phyloP scores from a whole-genome alignment of 345 rosid species.

The Populus pruinosa region DNA sequence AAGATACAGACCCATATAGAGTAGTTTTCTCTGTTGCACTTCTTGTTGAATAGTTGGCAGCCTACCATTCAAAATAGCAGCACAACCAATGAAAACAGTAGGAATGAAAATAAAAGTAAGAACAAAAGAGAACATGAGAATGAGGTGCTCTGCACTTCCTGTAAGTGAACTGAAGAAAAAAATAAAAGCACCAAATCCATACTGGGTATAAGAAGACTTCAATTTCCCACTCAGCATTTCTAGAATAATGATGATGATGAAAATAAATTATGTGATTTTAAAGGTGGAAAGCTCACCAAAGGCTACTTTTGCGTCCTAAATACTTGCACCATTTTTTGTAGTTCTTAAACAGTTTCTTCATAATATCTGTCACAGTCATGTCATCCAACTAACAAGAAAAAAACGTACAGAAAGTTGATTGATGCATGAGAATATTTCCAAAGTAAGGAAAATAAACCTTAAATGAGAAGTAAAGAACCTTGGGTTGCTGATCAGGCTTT shows the following conservation, averaged over 20 bases:
- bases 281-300: constrained; percentile 40
- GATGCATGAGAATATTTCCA: not conserved
- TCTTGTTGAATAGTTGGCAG: constrained; percentile 93
- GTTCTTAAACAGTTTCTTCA: constrained; percentile 58
- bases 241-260: not conserved
- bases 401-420: not conserved
- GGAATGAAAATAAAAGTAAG: not conserved
- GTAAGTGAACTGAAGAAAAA: not conserved
- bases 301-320: constrained; percentile 62
- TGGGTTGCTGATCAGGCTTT: constrained; percentile 48
- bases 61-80: constrained; percentile 42
- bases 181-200: not conserved
- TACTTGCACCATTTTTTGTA: constrained; percentile 70
- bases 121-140: not conserved
- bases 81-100: not conserved
- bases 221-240: not conserved
- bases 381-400: constrained; percentile 46
- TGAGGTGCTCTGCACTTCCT: not conserved
- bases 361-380: constrained; percentile 48
- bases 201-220: not conserved
- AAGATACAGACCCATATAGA: constrained; percentile 93
- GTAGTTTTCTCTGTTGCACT: constrained; percentile 89
- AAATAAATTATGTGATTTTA: not conserved
- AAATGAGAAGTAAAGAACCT: constrained; percentile 38
- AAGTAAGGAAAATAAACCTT: constrained; percentile 3